phyloP scores from a whole-genome alignment of 371 early-diverging fungal genomes.

The Synchytrium microbalum region DNA sequence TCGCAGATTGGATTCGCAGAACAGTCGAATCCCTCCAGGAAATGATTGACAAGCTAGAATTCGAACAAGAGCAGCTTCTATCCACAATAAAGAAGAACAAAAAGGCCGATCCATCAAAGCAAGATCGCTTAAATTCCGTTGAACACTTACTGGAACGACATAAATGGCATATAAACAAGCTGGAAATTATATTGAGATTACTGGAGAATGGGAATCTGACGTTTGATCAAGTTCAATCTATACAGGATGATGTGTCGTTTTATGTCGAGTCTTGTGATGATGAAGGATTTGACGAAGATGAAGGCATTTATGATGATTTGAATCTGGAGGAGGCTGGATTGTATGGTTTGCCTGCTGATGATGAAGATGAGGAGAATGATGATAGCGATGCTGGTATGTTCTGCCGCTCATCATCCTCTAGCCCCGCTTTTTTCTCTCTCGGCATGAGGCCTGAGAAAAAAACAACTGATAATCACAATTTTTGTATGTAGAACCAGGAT shows the following conservation, averaged over 20 bases:
- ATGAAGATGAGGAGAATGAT: conserved; percentile 11
- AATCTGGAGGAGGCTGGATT: conserved; percentile 83
- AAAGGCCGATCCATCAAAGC: conserved; percentile 64
- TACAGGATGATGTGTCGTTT: conserved; percentile 81
- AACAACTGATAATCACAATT: background rate
- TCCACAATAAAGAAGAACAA: conserved; percentile 57
- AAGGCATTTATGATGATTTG: conserved; percentile 85
- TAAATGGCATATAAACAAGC: conserved; percentile 76
- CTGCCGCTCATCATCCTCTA: background rate
- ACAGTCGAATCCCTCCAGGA: conserved; percentile 55
- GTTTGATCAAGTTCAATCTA: conserved; percentile 64
- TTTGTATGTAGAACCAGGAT: conserved; percentile 13
- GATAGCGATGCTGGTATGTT: conserved; percentile 10
- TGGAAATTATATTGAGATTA: conserved; percentile 84
- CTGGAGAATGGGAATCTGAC: conserved; percentile 84
- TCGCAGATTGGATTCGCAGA: conserved; percentile 70
- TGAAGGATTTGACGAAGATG: conserved; percentile 85
- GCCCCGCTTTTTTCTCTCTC: no score
- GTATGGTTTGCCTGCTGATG: conserved; percentile 43
- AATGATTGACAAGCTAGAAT: conserved; percentile 81
- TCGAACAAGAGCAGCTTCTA: conserved; percentile 76
- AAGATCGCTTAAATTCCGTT: conserved; percentile 59
- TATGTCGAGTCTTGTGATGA: conserved; percentile 86
- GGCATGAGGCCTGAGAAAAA: no score
- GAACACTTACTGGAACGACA: conserved; percentile 73